phyloP scores from a whole-genome alignment of 768 basidiomycete genomes.

The Hericium coralloides region DNA sequence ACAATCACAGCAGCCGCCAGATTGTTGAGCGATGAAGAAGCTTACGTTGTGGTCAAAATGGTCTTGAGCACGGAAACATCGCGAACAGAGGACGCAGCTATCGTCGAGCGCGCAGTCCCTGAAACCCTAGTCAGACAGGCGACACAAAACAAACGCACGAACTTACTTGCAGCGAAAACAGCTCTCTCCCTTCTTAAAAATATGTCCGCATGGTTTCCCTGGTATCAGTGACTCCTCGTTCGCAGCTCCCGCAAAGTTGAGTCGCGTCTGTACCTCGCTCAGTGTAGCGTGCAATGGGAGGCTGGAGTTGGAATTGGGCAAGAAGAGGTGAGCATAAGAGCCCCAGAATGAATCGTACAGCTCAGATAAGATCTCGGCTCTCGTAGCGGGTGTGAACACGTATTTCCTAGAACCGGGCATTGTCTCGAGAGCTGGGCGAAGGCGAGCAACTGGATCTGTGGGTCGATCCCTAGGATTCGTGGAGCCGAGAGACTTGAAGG shows the following conservation, averaged over 20 bases:
- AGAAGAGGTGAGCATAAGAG: conserved; percentile 59
- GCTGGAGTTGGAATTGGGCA: conserved; percentile 54
- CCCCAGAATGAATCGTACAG: conserved; percentile 83
- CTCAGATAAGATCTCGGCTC: conserved; percentile 74
- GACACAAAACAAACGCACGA: neutral
- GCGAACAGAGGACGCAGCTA: conserved; percentile 82
- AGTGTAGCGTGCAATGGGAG: conserved; percentile 57
- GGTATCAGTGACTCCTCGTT: conserved; percentile 49
- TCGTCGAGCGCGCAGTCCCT: conserved; percentile 91
- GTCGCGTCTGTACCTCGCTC: conserved; percentile 58
- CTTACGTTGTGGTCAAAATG: conserved; percentile 86
- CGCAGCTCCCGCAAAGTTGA: conserved; percentile 50
- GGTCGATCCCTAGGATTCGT: conserved; percentile 49
- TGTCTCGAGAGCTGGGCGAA: conserved; percentile 69
- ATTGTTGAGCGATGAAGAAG: conserved; percentile 88
- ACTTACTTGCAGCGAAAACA: conserved; percentile 93
- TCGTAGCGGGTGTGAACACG: conserved; percentile 61
- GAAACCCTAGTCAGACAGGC: neutral
- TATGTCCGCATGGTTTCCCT: conserved; percentile 74
- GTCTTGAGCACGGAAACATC: conserved; percentile 84
- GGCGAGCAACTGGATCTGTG: conserved; percentile 59
- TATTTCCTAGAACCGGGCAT: conserved; percentile 77
- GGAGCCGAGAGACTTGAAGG: conserved; percentile 42
- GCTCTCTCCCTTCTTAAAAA: conserved; percentile 86
- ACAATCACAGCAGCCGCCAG: conserved; percentile 92